Percentiles rank a stretch among this genome's conserved stretches.
Conservation (phyloP, 2,329 filamentous ascomycete genomes). For the Metarhizium album region DNA sequence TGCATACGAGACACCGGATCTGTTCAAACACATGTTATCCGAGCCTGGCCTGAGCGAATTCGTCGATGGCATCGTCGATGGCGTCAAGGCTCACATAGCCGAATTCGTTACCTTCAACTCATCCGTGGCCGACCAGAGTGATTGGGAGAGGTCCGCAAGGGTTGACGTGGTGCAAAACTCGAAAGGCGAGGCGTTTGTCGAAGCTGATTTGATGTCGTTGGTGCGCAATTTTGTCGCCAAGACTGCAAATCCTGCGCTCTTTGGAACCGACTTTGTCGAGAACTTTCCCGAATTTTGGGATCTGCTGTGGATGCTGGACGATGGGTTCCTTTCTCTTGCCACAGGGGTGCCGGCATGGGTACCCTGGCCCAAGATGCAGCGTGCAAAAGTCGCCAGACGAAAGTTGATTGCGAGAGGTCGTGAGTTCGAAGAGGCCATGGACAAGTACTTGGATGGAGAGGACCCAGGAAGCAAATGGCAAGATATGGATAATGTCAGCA, state of each 20-base stretch:
- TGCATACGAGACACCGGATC: slow-evolving; percentile 16
- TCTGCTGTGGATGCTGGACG: slow-evolving; percentile 27
- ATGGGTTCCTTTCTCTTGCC: slow-evolving; percentile 21
- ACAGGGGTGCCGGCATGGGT: slow-evolving; percentile 21
- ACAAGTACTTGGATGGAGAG: slow-evolving; percentile 20
- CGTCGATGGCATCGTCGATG: slow-evolving; percentile 9
- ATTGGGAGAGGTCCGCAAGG: slow-evolving; percentile 26
- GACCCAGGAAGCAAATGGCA: slow-evolving; percentile 25
- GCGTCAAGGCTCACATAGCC: slow-evolving; percentile 19
- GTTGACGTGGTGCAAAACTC: slow-evolving; percentile 19
- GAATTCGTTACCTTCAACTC: slow-evolving; percentile 29
- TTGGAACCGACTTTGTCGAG: slow-evolving; percentile 30
- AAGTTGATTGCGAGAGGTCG: slow-evolving; percentile 17
- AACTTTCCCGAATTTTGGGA: slow-evolving; percentile 29
- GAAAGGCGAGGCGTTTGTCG: slow-evolving; percentile 17
- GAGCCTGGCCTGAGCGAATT: slow-evolving; percentile 17
- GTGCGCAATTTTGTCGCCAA: slow-evolving; percentile 25
- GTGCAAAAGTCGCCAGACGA: slow-evolving; percentile 19
- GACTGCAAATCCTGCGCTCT: slow-evolving; percentile 23
- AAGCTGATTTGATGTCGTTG: slow-evolving; percentile 23
- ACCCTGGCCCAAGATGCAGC: slow-evolving; percentile 21
- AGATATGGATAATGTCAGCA: slow-evolving; percentile 25
- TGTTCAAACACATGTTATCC: slow-evolving; percentile 16
- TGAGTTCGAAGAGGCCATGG: slow-evolving; percentile 26
- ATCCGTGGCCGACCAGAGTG: slow-evolving; percentile 25